Evolutionary conservation across 2,329 filamentous ascomycete genomes (phyloP).

Genomic region (Aspergillus eucalypticola): DNA sequence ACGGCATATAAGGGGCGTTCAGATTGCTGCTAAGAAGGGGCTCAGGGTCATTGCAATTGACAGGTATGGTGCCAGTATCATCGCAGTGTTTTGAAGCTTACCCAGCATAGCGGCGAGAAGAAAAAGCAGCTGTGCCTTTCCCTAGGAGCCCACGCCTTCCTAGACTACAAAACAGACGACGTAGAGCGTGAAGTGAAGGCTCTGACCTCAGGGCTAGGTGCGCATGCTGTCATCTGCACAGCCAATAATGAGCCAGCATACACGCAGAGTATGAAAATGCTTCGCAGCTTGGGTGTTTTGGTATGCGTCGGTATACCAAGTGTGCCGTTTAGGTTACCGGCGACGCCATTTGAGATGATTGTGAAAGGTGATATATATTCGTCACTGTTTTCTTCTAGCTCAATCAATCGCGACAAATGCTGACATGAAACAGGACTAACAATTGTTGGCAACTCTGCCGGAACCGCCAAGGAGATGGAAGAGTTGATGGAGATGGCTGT

Average conservation of each 20-base stretch:
- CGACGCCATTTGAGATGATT: constrained; percentile 51
- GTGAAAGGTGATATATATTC: constrained; percentile 38
- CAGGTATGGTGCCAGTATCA: constrained; percentile 23
- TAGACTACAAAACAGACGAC: constrained; percentile 40
- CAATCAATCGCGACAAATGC: neutral
- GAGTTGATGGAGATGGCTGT: constrained; percentile 48
- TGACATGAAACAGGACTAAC: constrained; percentile 36
- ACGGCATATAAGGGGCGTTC: constrained; percentile 33
- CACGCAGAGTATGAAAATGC: constrained; percentile 44
- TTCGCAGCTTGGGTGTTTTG: constrained; percentile 49
- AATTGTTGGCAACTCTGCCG: constrained; percentile 50
- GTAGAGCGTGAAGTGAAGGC: constrained; percentile 42
- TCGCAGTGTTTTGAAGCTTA: neutral
- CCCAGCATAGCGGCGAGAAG: constrained; percentile 30
- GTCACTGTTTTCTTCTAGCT: neutral
- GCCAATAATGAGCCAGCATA: constrained; percentile 50
- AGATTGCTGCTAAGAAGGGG: constrained; percentile 39
- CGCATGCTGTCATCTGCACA: constrained; percentile 50
- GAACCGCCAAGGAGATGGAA: constrained; percentile 48
- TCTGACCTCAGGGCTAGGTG: constrained; percentile 46
- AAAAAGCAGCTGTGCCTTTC: constrained; percentile 37
- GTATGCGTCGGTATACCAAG: constrained; percentile 52
- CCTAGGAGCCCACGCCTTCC: constrained; percentile 35
- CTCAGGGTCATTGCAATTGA: constrained; percentile 42
- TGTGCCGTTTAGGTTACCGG: constrained; percentile 45